Base-by-base conservation (phyloP, 2,329 filamentous ascomycete genomes). In the Cytospora mali region DNA sequence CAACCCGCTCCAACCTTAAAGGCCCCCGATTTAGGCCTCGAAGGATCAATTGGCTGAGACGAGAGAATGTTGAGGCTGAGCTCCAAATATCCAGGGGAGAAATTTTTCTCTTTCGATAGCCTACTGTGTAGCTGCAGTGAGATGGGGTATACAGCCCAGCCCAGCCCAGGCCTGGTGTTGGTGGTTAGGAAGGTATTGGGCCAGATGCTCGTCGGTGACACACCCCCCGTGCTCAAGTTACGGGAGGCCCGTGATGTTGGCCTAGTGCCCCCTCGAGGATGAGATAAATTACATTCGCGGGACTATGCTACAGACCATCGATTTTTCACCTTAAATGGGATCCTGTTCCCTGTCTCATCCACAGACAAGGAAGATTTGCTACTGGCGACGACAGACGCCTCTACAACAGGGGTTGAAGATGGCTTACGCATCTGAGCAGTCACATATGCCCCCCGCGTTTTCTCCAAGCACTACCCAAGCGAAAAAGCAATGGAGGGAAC, bases 341-440 rank as follows among this genome's bases (percentile, higher is more conserved):
- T n/a, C 5, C n/a, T 42, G 39, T 42, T 42, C 18, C 39, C n/a
- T 42, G 39, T 21, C 18, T 6, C 21, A 42, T 10, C 39, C 39
- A 42, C 39, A 42, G 18, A 42, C 16, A 42, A 42, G 9, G 18
- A 21, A 42, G 9, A 9, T 6, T 13, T 33, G 9, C 31, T 13
- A 33, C 31, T 33, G 31, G 31, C 39, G 39, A 21, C 39, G 39
- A 42, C 18, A 42, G 39, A 10, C 39, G 39, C 39, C 39, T 6
- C 9, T 7, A 16, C 39, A 7, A n/a, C 39, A 42, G 3, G 39
- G 39, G 18, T 18, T n/a, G 6, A 21, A 21, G 1, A 42, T 16
- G 39, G 39, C 39, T 42, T 9, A 18, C 14, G 11, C n/a, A 39
- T 52, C 57, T 59, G 57, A 59, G 57, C 31, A 52, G 57, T 59